Conservation (phyloP, 441 rosid species). For the Euphorbia schlechtendalii region DNA sequence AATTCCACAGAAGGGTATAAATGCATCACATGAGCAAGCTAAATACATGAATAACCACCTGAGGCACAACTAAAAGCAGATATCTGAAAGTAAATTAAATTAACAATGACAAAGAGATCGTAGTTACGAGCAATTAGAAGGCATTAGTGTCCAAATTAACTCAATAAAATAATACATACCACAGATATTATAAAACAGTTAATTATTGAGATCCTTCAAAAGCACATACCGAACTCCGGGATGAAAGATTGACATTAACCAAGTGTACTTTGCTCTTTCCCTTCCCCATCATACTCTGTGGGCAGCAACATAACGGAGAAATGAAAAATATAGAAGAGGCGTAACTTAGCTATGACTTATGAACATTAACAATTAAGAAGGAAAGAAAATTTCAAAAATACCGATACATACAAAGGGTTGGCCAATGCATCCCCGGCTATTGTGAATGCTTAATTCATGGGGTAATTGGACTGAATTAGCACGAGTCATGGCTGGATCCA, state of each 20-base stretch:
- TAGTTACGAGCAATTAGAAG: not conserved
- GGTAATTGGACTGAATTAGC: slow-evolving; percentile 46
- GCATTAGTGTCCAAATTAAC: not conserved
- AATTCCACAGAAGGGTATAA: not conserved
- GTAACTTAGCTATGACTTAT: not conserved
- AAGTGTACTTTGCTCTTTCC: slow-evolving; percentile 31
- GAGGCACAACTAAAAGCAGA: slow-evolving; percentile 3
- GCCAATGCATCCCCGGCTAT: slow-evolving; percentile 28
- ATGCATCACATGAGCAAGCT: slow-evolving; percentile 7
- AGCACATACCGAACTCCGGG: slow-evolving; percentile 46
- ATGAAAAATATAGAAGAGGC: not conserved
- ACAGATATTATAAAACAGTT: slow-evolving; percentile 2
- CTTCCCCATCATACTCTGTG: slow-evolving; percentile 39
- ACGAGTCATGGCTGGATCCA: slow-evolving; percentile 39
- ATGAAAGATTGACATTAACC: slow-evolving; percentile 40
- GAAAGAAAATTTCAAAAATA: not conserved
- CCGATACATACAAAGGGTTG: slow-evolving; percentile 34
- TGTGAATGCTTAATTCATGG: slow-evolving; percentile 38
- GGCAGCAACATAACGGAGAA: slow-evolving; percentile 1
- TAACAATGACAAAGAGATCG: not conserved
- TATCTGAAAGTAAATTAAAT: slow-evolving; percentile 6
- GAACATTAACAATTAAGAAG: not conserved
- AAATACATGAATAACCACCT: not conserved
- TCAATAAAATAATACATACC: not conserved
- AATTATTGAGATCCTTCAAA: slow-evolving; percentile 14